Percentiles rank a stretch among this genome's conserved stretches.
phyloP scores from a whole-genome alignment of 495 filamentous ascomycete species.

The Penicillium soppii region DNA sequence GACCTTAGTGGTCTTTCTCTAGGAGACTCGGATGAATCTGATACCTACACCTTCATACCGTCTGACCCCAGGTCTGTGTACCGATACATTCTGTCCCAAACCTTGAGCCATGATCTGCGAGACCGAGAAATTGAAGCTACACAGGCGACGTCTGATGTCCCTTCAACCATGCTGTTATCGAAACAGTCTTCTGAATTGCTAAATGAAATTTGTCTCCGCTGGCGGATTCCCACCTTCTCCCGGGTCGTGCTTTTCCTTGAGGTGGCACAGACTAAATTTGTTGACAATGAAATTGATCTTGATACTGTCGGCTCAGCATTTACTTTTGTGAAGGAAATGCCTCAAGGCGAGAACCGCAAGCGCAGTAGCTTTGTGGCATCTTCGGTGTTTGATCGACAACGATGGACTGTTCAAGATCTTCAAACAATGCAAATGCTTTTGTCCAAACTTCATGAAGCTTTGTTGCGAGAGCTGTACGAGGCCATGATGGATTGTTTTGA shows the following conservation, averaged over 20 bases:
- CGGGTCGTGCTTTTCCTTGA: conserved; percentile 81
- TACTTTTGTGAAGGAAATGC: conserved; percentile 71
- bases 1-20: conserved; percentile 73
- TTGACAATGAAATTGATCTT: conserved; percentile 79
- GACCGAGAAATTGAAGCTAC: conserved; percentile 55
- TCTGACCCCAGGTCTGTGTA: conserved; percentile 80
- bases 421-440: conserved; percentile 73
- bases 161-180: conserved; percentile 67
- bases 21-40: conserved; percentile 46
- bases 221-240: conserved; percentile 86
- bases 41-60: conserved; percentile 84
- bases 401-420: conserved; percentile 82
- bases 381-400: conserved; percentile 54
- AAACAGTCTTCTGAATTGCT: conserved; percentile 80
- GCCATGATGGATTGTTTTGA: conserved; percentile 86
- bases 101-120: conserved; percentile 65
- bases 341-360: conserved; percentile 49
- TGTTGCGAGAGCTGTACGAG: conserved; percentile 86
- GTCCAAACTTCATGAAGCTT: conserved; percentile 70
- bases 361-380: conserved; percentile 45
- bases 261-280: conserved; percentile 77
- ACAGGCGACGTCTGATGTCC: conserved; percentile 51
- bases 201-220: conserved; percentile 80
- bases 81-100: conserved; percentile 71
- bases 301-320: conserved; percentile 82